These are phyloP conservation scores for Diaporthe sp. DNA, from an alignment of 2,329 filamentous ascomycete genomes.

Conservation along the genomic window DNA sequence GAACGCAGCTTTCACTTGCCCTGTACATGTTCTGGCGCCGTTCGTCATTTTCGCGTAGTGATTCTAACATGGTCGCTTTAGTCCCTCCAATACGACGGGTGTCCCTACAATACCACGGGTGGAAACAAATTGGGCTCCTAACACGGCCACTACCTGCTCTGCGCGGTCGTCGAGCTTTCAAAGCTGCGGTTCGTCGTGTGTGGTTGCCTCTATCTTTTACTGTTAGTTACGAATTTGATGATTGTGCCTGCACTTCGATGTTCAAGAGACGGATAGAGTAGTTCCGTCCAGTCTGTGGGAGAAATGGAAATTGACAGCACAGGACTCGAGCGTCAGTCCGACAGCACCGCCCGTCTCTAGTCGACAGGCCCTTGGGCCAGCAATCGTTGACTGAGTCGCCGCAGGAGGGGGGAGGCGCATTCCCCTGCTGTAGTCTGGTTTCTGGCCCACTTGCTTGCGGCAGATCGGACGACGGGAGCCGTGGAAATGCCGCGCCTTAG, in stretches of 20 bases:
- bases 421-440: neutral
- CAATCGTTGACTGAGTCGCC: neutral
- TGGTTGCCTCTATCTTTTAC: neutral
- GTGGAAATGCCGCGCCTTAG: neutral
- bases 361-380: neutral
- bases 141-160: neutral
- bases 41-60: neutral
- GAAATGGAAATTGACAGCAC: neutral
- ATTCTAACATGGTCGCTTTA: neutral
- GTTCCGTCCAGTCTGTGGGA: neutral
- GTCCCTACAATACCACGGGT: neutral
- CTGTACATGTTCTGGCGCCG: neutral
- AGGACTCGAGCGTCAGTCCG: constrained; percentile 1
- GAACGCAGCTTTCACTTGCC: neutral
- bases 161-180: neutral
- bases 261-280: neutral
- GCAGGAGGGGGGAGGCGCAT: neutral
- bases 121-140: neutral
- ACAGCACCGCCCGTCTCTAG: neutral
- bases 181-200: neutral
- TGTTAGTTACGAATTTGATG: neutral
- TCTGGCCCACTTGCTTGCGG: neutral
- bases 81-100: neutral
- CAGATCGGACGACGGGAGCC: neutral
- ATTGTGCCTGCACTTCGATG: neutral